Conservation (phyloP, 148 eudicot species). For the Chenopodium formosanum region DNA sequence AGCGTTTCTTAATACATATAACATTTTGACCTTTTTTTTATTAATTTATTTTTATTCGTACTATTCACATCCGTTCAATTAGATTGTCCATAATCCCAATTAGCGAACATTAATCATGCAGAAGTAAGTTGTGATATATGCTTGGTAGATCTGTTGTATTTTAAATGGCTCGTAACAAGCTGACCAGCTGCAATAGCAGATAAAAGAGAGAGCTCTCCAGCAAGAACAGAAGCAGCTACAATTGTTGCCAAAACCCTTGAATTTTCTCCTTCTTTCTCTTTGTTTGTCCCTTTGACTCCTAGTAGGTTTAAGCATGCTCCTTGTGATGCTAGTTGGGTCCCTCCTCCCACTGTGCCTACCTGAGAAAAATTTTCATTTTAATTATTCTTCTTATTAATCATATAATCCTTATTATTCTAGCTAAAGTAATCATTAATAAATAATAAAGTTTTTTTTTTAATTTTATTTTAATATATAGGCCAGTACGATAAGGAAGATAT, state of each 20-base stretch:
- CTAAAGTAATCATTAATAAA: no score
- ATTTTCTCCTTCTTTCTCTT: constrained; percentile 27
- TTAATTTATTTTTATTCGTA: no score
- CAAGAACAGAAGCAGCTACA: constrained; percentile 40
- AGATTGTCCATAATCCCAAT: neutral
- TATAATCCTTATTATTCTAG: no score
- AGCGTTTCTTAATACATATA: no score
- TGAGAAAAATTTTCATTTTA: neutral
- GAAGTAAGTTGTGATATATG: neutral
- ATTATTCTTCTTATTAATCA: no score
- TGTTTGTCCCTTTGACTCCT: constrained; percentile 34
- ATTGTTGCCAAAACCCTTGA: constrained; percentile 35
- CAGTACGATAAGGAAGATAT: no score
- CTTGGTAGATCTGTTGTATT: constrained; percentile 36
- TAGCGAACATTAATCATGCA: neutral
- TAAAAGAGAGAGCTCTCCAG: constrained; percentile 39
- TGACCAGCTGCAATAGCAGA: constrained; percentile 42
- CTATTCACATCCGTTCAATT: no score
- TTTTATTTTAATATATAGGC: no score
- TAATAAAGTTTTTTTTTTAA: no score
- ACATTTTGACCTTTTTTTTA: no score
- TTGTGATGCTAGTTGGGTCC: constrained; percentile 41
- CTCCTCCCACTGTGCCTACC: constrained; percentile 41
- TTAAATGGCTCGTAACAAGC: constrained; percentile 41
- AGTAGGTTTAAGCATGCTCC: constrained; percentile 40